Base-by-base conservation (phyloP, 2,329 filamentous ascomycete species). In the Talaromyces amestolkiae region DNA sequence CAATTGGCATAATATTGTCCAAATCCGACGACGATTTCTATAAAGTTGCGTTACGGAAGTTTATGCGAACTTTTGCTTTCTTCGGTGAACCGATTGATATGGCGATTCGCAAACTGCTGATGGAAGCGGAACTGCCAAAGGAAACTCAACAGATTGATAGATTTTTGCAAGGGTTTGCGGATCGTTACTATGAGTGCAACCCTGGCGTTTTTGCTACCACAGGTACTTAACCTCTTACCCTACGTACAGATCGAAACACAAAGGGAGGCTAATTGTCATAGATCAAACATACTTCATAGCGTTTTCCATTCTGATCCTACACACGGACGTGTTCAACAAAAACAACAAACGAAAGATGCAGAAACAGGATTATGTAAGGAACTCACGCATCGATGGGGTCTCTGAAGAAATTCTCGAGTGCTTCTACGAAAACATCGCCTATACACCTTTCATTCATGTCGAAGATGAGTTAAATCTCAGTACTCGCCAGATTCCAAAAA, bases 281-380 rank as follows among this genome's bases (percentile, higher is more conserved):
- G 95, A 98, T 73, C 92, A 97, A 79, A 93, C 95, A n/a, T 97
- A 98, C 76, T 97, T 98, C 73, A 94, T 98, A 69, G 93, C 94
- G 17, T 99, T 99, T 75, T 98, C 94, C 1, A 88, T 99, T 65
- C 86, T 99, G 66, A 97, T 99, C 70, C 83, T 99, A 39, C 95
- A 99, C 72, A 98, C 95, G 0, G 95, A 99, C 75, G 92, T 96
- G n/a, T 98, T 98, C 86, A 99, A 99, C 83, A 97, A 96, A 79
- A 99, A 98, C 82, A 98, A 98, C 81, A 98, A 98, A 80, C 87
- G 95, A 77, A 99, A 99, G 79, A 99, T 99, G 95, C 93, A 96
- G 74, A 96, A 96, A 75, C 81, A 86, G 0, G 95, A 98, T 73
- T 99, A 99, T 78, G 85, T 98, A 71, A 97, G 96, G 78, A 98